Conservation (phyloP, 345 rosid species). For the Raphanus sativus region DNA sequence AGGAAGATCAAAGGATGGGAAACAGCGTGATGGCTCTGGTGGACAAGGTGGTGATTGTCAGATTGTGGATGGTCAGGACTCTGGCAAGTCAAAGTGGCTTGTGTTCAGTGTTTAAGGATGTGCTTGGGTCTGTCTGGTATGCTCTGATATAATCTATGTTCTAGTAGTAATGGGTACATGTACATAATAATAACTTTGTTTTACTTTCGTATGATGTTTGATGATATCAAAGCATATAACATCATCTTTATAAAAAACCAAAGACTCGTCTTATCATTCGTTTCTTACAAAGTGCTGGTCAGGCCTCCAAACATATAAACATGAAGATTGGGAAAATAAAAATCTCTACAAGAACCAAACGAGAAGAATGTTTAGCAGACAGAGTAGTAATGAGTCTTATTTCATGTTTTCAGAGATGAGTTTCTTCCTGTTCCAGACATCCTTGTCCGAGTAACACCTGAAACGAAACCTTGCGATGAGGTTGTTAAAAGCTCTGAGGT, state of each 20-base stretch:
- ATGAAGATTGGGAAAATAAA: slow-evolving; percentile 18
- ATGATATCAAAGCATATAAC: background rate
- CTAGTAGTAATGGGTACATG: slow-evolving; percentile 18
- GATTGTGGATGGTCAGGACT: slow-evolving; percentile 22
- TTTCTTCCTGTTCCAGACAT: slow-evolving; percentile 27
- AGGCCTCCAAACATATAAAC: slow-evolving; percentile 11
- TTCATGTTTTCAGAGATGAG: slow-evolving; percentile 34
- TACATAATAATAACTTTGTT: slow-evolving; percentile 29
- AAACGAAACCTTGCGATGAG: slow-evolving; percentile 44
- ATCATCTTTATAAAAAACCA: background rate
- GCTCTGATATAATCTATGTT: background rate
- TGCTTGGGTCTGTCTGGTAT: background rate
- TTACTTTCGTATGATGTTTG: background rate
- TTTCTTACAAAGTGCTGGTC: background rate
- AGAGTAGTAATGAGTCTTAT: background rate
- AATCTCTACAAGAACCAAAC: slow-evolving; percentile 23
- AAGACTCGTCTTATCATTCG: background rate
- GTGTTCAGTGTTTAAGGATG: slow-evolving; percentile 30
- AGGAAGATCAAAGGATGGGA: slow-evolving; percentile 51
- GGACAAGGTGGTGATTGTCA: slow-evolving; percentile 30
- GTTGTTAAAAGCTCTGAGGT: slow-evolving; percentile 42
- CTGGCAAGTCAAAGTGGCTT: slow-evolving; percentile 37
- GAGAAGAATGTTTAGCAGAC: background rate
- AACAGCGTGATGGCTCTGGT: slow-evolving; percentile 29
- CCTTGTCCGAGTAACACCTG: slow-evolving; percentile 28